phyloP scores from a whole-genome alignment of 352 stramenopile genomes.

The Porosira glacialis region DNA sequence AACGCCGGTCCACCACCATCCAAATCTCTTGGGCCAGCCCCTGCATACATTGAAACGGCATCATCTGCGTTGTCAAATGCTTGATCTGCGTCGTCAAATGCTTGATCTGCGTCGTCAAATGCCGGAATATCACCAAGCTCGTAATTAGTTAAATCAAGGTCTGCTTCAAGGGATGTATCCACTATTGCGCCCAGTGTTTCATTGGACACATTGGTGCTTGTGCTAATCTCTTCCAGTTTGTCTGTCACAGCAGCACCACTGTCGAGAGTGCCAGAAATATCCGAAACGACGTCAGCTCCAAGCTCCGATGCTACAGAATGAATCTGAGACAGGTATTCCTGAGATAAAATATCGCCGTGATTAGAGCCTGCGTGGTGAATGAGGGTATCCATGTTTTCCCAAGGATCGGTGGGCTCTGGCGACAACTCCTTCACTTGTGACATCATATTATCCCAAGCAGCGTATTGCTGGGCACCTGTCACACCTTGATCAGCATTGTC shows the following conservation, averaged over 20 bases:
- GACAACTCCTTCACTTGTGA: not conserved
- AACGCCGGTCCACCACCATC: constrained; percentile 21
- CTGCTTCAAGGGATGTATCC: constrained; percentile 1
- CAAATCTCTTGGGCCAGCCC: constrained; percentile 21
- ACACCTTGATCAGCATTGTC: not conserved
- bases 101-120: not conserved
- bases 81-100: constrained; percentile 6
- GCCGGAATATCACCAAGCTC: constrained; percentile 9
- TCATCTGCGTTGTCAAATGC: constrained; percentile 15
- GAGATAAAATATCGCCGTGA: not conserved
- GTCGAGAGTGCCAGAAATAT: constrained; percentile 16
- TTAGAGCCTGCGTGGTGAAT: not conserved
- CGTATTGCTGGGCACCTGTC: not conserved
- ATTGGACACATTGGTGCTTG: not conserved
- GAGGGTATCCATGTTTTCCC: constrained; percentile 6
- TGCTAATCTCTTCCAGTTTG: constrained; percentile 23
- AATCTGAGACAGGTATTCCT: constrained; percentile 9
- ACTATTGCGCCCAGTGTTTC: constrained; percentile 17
- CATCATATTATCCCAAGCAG: not conserved
- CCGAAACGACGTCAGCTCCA: constrained; percentile 14
- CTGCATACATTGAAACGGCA: constrained; percentile 27
- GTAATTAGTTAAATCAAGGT: constrained; percentile 5
- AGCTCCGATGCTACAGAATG: constrained; percentile 24
- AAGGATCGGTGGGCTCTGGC: constrained; percentile 5
- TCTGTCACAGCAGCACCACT: constrained; percentile 11